Conservation (phyloP, 2,329 filamentous ascomycete species). For the Aureobasidium vineae region DNA sequence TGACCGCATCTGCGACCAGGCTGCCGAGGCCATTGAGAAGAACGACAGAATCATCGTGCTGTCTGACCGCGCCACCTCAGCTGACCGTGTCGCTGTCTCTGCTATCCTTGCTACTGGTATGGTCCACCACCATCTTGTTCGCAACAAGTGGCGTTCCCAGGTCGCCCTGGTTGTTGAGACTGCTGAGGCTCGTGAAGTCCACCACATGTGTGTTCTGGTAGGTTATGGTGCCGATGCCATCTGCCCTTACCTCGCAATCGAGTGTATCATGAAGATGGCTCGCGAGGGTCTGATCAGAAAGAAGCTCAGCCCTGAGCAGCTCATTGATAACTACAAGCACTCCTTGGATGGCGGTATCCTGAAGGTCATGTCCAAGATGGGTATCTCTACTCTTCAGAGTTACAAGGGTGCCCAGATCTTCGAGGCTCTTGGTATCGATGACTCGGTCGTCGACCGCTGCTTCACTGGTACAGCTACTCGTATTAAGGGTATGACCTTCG, state of each 20-base stretch:
- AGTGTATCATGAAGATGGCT: conserved; percentile 96
- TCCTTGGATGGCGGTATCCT: conserved; percentile 94
- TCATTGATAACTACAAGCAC: conserved; percentile 95
- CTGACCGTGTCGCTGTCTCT: conserved; percentile 80
- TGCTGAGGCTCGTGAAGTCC: conserved; percentile 92
- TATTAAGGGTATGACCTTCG: conserved; percentile 91
- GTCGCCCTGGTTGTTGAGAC: conserved; percentile 87
- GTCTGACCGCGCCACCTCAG: conserved; percentile 81
- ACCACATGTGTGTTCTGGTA: conserved; percentile 97
- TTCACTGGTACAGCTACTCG: conserved; percentile 93
- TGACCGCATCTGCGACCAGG: conserved; percentile 82
- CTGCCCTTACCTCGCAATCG: conserved; percentile 92
- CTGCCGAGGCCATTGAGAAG: conserved; percentile 77
- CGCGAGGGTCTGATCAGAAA: conserved; percentile 90
- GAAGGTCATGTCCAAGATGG: conserved; percentile 99
- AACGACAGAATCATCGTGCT: conserved; percentile 83
- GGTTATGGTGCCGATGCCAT: conserved; percentile 94
- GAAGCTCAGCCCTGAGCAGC: conserved; percentile 74
- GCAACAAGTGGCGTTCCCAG: conserved; percentile 92
- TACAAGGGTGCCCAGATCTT: conserved; percentile 99
- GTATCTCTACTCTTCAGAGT: conserved; percentile 91
- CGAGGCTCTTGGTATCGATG: conserved; percentile 90
- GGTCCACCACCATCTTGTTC: conserved; percentile 92
- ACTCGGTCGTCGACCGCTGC: conserved; percentile 87
- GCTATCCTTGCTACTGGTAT: conserved; percentile 85